A percentile compares a stretch with the other conserved stretches of the same genome.
phyloP scores from a whole-genome alignment of 331 rosid species.

The Prunus yedoensis region DNA sequence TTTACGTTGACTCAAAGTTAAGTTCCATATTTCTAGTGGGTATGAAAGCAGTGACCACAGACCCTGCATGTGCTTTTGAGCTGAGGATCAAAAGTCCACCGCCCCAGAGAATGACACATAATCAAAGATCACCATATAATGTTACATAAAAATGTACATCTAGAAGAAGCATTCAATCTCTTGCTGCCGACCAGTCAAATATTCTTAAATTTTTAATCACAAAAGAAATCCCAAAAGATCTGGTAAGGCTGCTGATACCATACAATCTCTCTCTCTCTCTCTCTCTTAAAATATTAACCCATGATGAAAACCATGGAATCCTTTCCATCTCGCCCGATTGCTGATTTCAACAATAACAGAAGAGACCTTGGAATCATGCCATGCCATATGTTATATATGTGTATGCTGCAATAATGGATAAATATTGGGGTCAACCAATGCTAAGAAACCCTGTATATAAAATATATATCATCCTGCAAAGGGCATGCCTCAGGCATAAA shows the following conservation, averaged over 20 bases:
- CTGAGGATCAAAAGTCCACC: slow-evolving; percentile 17
- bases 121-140: slow-evolving; percentile 18
- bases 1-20: slow-evolving; percentile 17
- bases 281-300: neutral
- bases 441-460: neutral
- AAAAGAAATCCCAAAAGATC: slow-evolving; percentile 9
- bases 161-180: neutral
- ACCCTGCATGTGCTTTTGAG: slow-evolving; percentile 12
- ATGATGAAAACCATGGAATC: slow-evolving; percentile 1
- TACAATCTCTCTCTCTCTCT: too few species aligned
- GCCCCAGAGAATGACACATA: slow-evolving; percentile 30
- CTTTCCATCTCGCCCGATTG: neutral
- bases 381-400: too few species aligned
- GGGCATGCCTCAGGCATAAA: slow-evolving; percentile 2
- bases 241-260: slow-evolving; percentile 5
- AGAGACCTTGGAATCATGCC: neutral
- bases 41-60: slow-evolving; percentile 12
- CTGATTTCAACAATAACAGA: neutral
- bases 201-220: slow-evolving; percentile 7
- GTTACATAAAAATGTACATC: neutral
- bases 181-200: slow-evolving; percentile 26
- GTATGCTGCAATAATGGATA: neutral
- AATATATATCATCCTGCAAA: neutral
- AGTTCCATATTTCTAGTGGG: neutral
- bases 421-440: neutral